Conservation (phyloP, 805 yeast species). For the Tetrapisispora namnaoensis region DNA sequence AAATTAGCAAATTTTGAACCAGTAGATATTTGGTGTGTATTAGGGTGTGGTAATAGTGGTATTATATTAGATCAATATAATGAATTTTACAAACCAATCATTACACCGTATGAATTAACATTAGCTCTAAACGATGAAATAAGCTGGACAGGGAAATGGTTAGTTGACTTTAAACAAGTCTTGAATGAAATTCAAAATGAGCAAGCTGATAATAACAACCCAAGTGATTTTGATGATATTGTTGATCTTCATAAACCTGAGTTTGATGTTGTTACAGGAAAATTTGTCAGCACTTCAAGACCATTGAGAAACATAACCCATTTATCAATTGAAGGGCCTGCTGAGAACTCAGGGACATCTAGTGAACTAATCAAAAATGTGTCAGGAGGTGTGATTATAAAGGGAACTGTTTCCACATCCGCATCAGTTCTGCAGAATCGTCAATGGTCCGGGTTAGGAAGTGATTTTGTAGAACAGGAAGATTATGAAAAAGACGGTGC, state of each 20-base stretch:
- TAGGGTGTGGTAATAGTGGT: conserved; percentile 94
- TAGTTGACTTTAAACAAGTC: conserved; percentile 62
- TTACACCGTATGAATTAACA: conserved; percentile 86
- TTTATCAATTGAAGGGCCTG: conserved; percentile 45
- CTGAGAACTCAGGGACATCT: conserved; percentile 19
- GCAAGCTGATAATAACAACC: conserved; percentile 25
- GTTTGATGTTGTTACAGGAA: conserved; percentile 85
- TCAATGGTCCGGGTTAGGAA: conserved; percentile 85
- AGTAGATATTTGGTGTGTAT: conserved; percentile 88
- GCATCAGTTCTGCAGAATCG: conserved; percentile 65
- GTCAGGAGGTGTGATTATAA: conserved; percentile 51
- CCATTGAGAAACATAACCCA: conserved; percentile 67
- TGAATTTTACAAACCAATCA: conserved; percentile 81
- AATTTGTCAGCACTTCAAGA: conserved; percentile 52
- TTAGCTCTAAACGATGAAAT: conserved; percentile 69
- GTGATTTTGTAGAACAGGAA: conserved; percentile 54
- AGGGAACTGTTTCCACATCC: conserved; percentile 80
- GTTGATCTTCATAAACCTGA: conserved; percentile 46
- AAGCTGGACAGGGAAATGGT: conserved; percentile 92
- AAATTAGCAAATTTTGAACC: conserved; percentile 91
- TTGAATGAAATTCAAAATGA: conserved; percentile 27
- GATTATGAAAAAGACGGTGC: conserved; percentile 56
- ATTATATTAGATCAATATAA: conserved; percentile 69
- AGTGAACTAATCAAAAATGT: conserved; percentile 43
- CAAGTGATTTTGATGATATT: conserved; percentile 8